Percentiles rank a stretch among this genome's conserved stretches.
phyloP scores from a whole-genome alignment of 2,329 filamentous ascomycete genomes.

The Diaporthe sp. region DNA sequence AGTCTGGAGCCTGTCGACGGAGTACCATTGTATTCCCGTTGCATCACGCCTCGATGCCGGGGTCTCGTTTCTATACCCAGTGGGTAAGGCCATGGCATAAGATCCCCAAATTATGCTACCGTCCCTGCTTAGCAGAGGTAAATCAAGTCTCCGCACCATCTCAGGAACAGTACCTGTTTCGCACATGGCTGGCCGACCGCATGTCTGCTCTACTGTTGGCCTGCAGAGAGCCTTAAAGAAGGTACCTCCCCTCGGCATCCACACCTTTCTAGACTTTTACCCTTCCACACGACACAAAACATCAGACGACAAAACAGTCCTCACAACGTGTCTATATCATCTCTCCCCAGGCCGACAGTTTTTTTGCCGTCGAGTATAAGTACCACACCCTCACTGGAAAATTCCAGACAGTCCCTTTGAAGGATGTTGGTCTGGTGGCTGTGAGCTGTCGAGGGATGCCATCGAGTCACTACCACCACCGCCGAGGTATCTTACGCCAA shows the following conservation, averaged over 20 bases:
- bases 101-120: conserved; percentile 71
- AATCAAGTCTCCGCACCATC: conserved; percentile 56
- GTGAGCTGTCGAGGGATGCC: conserved; percentile 31
- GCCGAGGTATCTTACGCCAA: conserved; percentile 41
- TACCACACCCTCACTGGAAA: neutral
- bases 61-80: conserved; percentile 66
- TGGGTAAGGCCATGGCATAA: conserved; percentile 67
- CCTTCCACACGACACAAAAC: conserved; percentile 54
- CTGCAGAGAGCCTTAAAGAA: conserved; percentile 56
- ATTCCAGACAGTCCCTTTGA: conserved; percentile 35
- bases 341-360: neutral
- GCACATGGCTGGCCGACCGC: conserved; percentile 59
- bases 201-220: conserved; percentile 61
- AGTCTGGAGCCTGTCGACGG: conserved; percentile 45
- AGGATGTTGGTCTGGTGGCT: conserved; percentile 34
- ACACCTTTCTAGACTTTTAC: conserved; percentile 48
- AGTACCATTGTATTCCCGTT: conserved; percentile 48
- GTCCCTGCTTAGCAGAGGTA: conserved; percentile 63
- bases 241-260: conserved; percentile 57
- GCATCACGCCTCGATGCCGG: conserved; percentile 58
- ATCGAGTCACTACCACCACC: conserved; percentile 27
- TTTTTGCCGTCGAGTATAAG: neutral
- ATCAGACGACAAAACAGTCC: conserved; percentile 61
- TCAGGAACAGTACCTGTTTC: conserved; percentile 64
- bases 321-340: conserved; percentile 13